Evolutionary conservation across 441 rosid genomes (phyloP).

Genomic region (Bruguiera hainesii): DNA sequence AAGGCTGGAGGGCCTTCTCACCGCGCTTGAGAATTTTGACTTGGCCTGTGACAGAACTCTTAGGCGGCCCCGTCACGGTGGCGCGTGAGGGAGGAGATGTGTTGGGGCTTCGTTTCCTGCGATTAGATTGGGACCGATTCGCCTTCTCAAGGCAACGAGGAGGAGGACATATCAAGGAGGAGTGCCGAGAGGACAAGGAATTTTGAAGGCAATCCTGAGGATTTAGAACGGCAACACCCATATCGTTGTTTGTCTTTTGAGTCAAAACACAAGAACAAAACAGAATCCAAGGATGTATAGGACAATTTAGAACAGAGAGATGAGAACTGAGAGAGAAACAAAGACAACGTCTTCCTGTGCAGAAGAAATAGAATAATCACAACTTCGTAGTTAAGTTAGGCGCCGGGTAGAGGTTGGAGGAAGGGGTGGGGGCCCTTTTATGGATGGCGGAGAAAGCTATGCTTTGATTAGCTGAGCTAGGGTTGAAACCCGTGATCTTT

Average conservation of each 20-base stretch:
- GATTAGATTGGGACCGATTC: slow-evolving; percentile 26
- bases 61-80: neutral
- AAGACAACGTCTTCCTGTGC: no score
- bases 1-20: slow-evolving; percentile 6
- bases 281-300: neutral
- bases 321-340: no score
- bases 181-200: slow-evolving; percentile 25
- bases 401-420: no score
- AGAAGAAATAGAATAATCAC: rapidly evolving
- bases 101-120: slow-evolving; percentile 44
- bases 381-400: no score
- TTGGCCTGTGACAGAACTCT: slow-evolving; percentile 35
- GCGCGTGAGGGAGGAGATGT: slow-evolving; percentile 29
- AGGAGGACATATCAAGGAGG: slow-evolving; percentile 7
- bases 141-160: slow-evolving; percentile 20
- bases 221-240: slow-evolving; percentile 60
- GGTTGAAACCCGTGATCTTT: no score
- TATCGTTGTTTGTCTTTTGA: slow-evolving; percentile 5
- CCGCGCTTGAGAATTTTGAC: slow-evolving; percentile 77
- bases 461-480: no score
- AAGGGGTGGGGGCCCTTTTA: no score
- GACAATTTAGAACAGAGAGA: neutral
- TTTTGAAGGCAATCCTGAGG: slow-evolving; percentile 44
- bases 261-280: no score
- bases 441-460: no score